Evolutionary conservation across 1,139 yeast species (phyloP).

Genomic region (Kodamaea ohmeri): DNA sequence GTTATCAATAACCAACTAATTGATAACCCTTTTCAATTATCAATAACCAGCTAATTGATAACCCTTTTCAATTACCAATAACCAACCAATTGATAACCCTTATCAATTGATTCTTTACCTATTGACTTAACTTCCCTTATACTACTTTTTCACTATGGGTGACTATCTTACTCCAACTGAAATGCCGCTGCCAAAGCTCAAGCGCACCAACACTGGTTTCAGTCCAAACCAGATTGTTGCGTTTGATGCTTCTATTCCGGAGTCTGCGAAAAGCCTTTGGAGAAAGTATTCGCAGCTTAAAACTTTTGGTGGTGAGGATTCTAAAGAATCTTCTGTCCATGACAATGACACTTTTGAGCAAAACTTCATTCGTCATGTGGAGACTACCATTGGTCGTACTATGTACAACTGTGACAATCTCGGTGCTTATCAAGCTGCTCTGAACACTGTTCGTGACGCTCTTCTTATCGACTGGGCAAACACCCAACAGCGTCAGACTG

Average conservation of each 20-base stretch:
- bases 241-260: slow-evolving; percentile 79
- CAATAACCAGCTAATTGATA: background rate
- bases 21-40: background rate
- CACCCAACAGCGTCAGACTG: slow-evolving; percentile 86
- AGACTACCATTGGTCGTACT: slow-evolving; percentile 84
- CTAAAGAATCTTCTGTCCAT: slow-evolving; percentile 24
- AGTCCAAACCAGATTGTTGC: slow-evolving; percentile 86
- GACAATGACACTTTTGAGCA: slow-evolving; percentile 52
- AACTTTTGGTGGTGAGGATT: slow-evolving; percentile 24
- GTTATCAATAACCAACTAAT: no score
- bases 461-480: slow-evolving; percentile 87
- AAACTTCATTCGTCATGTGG: slow-evolving; percentile 80
- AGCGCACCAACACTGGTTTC: slow-evolving; percentile 84
- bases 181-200: slow-evolving; percentile 44
- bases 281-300: slow-evolving; percentile 51
- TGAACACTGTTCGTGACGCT: slow-evolving; percentile 75
- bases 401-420: slow-evolving; percentile 87
- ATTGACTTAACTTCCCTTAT: background rate
- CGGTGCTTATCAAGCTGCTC: slow-evolving; percentile 91
- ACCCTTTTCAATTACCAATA: no score
- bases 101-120: background rate
- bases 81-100: background rate
- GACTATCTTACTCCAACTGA: slow-evolving; percentile 43
- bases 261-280: slow-evolving; percentile 76
- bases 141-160: slow-evolving; percentile 27